Percentiles rank a stretch among this genome's conserved stretches.
Evolutionary conservation across 495 filamentous ascomycete genomes (phyloP).

Genomic region (Hamigera avellanea): DNA sequence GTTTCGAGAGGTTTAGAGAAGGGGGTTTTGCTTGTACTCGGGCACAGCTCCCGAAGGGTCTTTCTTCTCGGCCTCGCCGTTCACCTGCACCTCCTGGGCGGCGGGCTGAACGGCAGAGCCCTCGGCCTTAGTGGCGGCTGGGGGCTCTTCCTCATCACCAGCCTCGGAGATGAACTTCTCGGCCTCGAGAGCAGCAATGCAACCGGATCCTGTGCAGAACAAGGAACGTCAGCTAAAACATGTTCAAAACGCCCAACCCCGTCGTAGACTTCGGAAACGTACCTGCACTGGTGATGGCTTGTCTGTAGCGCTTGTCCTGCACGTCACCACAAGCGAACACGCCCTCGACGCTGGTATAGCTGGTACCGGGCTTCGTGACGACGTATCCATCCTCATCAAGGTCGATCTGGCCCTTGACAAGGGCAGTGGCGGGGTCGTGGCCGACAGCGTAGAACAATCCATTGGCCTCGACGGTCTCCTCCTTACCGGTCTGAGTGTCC

Average conservation of each 20-base stretch:
- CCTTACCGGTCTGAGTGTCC: slow-evolving; percentile 63
- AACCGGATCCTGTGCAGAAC: slow-evolving; percentile 60
- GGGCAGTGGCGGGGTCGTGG: slow-evolving; percentile 80
- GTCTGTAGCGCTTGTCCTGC: slow-evolving; percentile 95
- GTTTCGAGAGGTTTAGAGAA: slow-evolving; percentile 33
- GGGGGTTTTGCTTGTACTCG: slow-evolving; percentile 52
- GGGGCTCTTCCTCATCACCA: slow-evolving; percentile 33
- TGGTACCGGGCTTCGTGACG: slow-evolving; percentile 77
- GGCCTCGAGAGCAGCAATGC: slow-evolving; percentile 87
- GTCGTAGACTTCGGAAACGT: slow-evolving; percentile 23
- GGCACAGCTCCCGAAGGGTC: slow-evolving; percentile 25
- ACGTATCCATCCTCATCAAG: slow-evolving; percentile 85
- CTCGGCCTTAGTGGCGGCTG: slow-evolving; percentile 10
- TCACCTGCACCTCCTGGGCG: slow-evolving; percentile 22
- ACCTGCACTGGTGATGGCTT: slow-evolving; percentile 97
- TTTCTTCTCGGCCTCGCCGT: slow-evolving; percentile 15
- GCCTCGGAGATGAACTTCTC: slow-evolving; percentile 80
- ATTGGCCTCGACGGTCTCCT: slow-evolving; percentile 74
- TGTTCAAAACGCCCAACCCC: no score
- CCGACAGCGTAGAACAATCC: slow-evolving; percentile 97
- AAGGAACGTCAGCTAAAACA: background rate
- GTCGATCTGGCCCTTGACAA: slow-evolving; percentile 80
- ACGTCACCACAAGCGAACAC: slow-evolving; percentile 97
- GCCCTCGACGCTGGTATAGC: slow-evolving; percentile 76
- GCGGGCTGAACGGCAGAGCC: slow-evolving; percentile 12